Percentiles rank a stretch among this genome's conserved stretches.
Conservation (phyloP, 139 green algal genomes). For the Asterochloris sp. region DNA sequence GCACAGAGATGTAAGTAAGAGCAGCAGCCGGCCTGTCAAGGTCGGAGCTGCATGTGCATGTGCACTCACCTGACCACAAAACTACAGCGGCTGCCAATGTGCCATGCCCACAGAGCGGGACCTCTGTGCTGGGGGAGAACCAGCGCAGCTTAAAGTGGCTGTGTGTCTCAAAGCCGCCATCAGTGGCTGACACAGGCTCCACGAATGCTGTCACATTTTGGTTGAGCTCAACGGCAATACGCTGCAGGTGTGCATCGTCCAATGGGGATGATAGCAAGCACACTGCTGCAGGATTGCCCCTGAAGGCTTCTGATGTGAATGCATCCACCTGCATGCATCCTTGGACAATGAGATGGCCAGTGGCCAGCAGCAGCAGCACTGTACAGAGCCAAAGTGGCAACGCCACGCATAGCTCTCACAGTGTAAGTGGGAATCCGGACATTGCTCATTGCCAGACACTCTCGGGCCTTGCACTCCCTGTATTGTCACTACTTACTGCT, state of each 20-base stretch:
- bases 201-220: constrained; percentile 77
- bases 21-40: neutral
- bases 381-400: too few relatives aligned
- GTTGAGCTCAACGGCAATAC: constrained; percentile 77
- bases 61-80: constrained; percentile 34
- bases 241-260: neutral
- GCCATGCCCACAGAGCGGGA: constrained; percentile 70
- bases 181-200: constrained; percentile 4
- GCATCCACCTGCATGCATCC: constrained; percentile 56
- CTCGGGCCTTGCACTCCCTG: too few relatives aligned
- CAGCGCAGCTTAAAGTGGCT: constrained; percentile 35
- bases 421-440: too few relatives aligned
- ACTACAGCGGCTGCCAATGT: constrained; percentile 57
- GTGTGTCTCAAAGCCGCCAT: neutral
- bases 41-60: neutral
- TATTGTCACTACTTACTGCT: too few relatives aligned
- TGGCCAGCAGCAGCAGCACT: too few relatives aligned
- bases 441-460: too few relatives aligned
- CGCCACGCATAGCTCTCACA: too few relatives aligned
- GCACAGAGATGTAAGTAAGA: too few relatives aligned
- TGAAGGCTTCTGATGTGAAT: constrained; percentile 57
- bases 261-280: constrained; percentile 39
- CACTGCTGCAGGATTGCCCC: constrained; percentile 80
- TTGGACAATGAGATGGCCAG: too few relatives aligned
- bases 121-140: constrained; percentile 67